These are phyloP conservation scores for Melanomma pulvis-pyrius DNA, from an alignment of 495 filamentous ascomycete genomes.

Conservation along the genomic window DNA sequence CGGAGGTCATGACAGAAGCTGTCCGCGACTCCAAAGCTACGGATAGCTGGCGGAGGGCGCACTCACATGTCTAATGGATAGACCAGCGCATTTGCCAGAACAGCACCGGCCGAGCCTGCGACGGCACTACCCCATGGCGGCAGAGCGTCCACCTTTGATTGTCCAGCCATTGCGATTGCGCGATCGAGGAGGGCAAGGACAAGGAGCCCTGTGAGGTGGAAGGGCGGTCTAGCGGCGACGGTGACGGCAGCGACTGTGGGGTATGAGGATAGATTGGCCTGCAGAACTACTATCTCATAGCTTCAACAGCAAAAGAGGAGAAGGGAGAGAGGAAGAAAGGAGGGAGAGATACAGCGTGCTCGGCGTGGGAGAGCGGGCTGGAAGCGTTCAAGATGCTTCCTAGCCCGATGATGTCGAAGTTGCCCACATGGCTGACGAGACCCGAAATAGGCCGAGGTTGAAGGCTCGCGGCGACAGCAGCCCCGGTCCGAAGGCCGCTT, in stretches of 20 bases:
- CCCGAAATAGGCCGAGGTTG: conserved; percentile 36
- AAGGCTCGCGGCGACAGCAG: conserved; percentile 1
- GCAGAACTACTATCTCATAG: conserved; percentile 29
- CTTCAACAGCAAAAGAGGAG: not conserved
- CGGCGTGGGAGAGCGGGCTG: conserved; percentile 4
- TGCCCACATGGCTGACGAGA: conserved; percentile 31
- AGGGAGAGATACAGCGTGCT: not conserved
- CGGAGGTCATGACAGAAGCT: not conserved
- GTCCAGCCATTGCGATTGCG: conserved; percentile 64
- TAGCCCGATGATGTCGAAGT: conserved; percentile 14
- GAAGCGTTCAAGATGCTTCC: conserved; percentile 7
- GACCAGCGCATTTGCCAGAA: conserved; percentile 92
- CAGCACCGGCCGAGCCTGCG: conserved; percentile 89
- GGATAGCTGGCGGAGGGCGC: not conserved
- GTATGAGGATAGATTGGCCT: conserved; percentile 22
- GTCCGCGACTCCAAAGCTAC: not conserved
- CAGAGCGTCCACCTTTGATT: conserved; percentile 76
- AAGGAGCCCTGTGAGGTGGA: not conserved
- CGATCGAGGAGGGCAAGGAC: not conserved
- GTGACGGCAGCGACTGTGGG: conserved; percentile 31
- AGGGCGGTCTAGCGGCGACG: conserved; percentile 13
- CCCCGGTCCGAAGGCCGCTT: not conserved
- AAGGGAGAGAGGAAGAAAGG: not conserved
- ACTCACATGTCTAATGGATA: conserved; percentile 96
- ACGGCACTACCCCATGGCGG: conserved; percentile 94